These are phyloP conservation scores for Prunus davidiana DNA, from an alignment of 306 rosid genomes.

Conservation along the genomic window DNA sequence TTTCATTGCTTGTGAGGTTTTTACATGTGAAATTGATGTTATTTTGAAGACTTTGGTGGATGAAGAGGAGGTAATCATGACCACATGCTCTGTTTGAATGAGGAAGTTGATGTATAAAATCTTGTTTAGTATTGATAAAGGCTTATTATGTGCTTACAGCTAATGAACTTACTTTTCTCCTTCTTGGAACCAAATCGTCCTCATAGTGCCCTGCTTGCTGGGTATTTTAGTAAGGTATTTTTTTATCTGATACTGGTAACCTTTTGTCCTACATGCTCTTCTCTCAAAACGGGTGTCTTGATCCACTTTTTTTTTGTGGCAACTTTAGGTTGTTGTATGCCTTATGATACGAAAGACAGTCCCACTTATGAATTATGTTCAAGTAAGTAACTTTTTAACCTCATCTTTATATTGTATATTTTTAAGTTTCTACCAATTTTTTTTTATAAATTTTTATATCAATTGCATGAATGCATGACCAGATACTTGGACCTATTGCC, in stretches of 20 bases:
- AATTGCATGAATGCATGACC: not conserved
- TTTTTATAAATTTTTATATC: not conserved
- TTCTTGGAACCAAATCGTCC: slow-evolving; percentile 85
- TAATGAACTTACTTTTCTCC: slow-evolving; percentile 91
- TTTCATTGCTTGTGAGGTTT: slow-evolving; percentile 91
- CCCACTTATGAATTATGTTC: slow-evolving; percentile 94
- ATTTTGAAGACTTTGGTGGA: slow-evolving; percentile 96
- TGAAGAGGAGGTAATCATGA: slow-evolving; percentile 81
- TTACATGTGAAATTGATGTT: slow-evolving; percentile 97
- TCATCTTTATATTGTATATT: not conserved
- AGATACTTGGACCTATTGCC: not conserved
- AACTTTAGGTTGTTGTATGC: slow-evolving; percentile 81
- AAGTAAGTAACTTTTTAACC: slow-evolving; percentile 45
- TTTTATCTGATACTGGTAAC: not conserved
- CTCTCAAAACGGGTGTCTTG: not conserved
- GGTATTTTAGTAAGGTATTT: slow-evolving; percentile 91
- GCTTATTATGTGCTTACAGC: slow-evolving; percentile 46
- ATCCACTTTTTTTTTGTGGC: slow-evolving; percentile 14
- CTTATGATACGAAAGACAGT: slow-evolving; percentile 93
- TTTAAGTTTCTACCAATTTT: not conserved
- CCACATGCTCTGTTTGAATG: not conserved
- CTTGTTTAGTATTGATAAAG: slow-evolving; percentile 15
- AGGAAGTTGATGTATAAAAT: slow-evolving; percentile 7
- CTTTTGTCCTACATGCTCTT: not conserved
- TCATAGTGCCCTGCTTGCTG: slow-evolving; percentile 81